Conservation (phyloP, 345 rosid species). For the Theobroma cacao region DNA sequence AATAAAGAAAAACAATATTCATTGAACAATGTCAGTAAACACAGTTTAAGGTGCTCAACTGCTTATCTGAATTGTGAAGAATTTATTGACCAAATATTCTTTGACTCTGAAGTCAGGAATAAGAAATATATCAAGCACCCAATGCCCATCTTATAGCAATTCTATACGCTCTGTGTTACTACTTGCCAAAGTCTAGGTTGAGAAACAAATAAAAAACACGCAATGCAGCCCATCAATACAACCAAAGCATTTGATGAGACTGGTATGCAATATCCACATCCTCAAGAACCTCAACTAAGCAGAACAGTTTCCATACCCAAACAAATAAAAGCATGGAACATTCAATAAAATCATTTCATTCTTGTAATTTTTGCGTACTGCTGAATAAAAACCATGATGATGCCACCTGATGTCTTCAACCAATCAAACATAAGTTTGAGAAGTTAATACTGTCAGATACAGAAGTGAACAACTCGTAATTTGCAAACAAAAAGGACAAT, state of each 20-base stretch:
- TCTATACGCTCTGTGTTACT: background rate
- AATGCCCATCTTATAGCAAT: background rate
- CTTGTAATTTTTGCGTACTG: background rate
- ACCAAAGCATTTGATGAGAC: background rate
- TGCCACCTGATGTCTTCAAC: constrained; percentile 1
- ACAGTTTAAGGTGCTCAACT: background rate
- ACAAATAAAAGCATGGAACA: background rate
- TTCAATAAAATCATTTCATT: background rate
- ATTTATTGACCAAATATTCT: background rate
- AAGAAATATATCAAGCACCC: background rate
- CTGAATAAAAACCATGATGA: constrained; percentile 9
- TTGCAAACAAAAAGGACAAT: background rate
- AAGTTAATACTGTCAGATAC: background rate
- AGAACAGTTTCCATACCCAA: background rate
- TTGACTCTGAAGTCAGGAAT: background rate
- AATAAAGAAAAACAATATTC: background rate
- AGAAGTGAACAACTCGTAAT: background rate
- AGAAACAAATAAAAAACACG: background rate
- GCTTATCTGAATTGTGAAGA: background rate
- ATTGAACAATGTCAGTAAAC: background rate
- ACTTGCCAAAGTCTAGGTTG: background rate
- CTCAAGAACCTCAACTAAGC: background rate
- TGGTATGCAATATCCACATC: background rate
- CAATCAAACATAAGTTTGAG: background rate
- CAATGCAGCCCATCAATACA: background rate